Evolutionary conservation across 768 basidiomycete species (phyloP).

Genomic region (Tulasnella sp.): DNA sequence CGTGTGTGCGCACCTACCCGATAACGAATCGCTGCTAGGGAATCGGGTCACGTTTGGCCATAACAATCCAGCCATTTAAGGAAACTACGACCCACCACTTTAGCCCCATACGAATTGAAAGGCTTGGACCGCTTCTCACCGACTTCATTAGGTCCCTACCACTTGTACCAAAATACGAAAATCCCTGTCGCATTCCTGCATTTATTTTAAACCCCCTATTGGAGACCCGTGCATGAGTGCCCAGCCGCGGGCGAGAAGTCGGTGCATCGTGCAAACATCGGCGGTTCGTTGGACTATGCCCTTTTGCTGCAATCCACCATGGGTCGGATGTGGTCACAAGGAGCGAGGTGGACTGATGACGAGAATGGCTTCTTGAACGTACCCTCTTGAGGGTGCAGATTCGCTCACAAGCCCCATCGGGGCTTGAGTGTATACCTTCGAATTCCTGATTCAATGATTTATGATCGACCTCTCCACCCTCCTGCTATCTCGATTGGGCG

Average conservation of each 20-base stretch:
- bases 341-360: neutral
- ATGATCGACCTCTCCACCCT: neutral
- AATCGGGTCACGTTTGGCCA: neutral
- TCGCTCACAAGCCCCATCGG: neutral
- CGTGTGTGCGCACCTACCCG: neutral
- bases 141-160: neutral
- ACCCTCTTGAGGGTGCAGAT: neutral
- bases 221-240: neutral
- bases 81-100: neutral
- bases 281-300: neutral
- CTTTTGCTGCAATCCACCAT: neutral
- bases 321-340: neutral
- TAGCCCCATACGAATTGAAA: neutral
- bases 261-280: neutral
- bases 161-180: neutral
- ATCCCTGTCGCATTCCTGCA: neutral
- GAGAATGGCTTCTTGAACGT: neutral
- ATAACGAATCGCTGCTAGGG: neutral
- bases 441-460: neutral
- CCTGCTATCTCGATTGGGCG: neutral
- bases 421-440: neutral
- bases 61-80: neutral
- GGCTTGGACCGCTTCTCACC: neutral
- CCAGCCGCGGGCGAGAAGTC: neutral
- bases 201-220: neutral